phyloP scores from a whole-genome alignment of 2,329 filamentous ascomycete species.

The Rhytidhysteron rufulum region DNA sequence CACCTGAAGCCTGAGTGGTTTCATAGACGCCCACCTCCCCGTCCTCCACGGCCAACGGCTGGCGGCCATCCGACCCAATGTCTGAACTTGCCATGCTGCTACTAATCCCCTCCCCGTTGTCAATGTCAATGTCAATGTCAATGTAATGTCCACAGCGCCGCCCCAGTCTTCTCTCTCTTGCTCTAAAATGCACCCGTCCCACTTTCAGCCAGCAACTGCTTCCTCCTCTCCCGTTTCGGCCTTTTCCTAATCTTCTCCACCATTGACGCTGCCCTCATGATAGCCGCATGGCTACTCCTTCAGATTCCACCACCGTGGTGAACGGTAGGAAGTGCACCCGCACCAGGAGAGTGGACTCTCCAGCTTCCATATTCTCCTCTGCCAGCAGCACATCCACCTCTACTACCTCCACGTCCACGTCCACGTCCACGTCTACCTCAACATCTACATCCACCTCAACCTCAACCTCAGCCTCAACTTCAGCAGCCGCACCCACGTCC shows the following conservation, averaged over 20 bases:
- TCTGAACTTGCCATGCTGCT: constrained; percentile 3
- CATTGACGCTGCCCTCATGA: constrained; percentile 26
- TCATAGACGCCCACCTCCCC: constrained; percentile 28
- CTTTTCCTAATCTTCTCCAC: constrained; percentile 17
- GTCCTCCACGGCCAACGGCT: constrained; percentile 33
- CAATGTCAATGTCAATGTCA: no score
- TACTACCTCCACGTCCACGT: constrained; percentile 9
- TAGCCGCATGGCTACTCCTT: constrained; percentile 35
- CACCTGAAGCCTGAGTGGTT: constrained; percentile 32
- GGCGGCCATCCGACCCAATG: constrained; percentile 23
- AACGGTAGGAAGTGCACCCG: constrained; percentile 37
- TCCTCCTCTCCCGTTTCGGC: constrained; percentile 22
- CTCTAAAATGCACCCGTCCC: constrained; percentile 35
- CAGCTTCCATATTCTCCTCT: constrained; percentile 21
- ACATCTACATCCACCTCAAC: background rate
- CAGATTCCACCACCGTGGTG: constrained; percentile 34
- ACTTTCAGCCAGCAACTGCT: constrained; percentile 24
- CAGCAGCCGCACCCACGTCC: background rate
- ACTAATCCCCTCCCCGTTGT: background rate
- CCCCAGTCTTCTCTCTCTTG: constrained; percentile 16
- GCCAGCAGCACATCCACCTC: constrained; percentile 11
- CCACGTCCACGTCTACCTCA: background rate
- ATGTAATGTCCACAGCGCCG: no score
- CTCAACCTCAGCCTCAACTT: background rate
- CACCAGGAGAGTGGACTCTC: constrained; percentile 25